A percentile compares a stretch with the other conserved stretches of the same genome.
phyloP scores from a whole-genome alignment of 1,284 basidiomycete genomes.

The Trichosporon inkin region DNA sequence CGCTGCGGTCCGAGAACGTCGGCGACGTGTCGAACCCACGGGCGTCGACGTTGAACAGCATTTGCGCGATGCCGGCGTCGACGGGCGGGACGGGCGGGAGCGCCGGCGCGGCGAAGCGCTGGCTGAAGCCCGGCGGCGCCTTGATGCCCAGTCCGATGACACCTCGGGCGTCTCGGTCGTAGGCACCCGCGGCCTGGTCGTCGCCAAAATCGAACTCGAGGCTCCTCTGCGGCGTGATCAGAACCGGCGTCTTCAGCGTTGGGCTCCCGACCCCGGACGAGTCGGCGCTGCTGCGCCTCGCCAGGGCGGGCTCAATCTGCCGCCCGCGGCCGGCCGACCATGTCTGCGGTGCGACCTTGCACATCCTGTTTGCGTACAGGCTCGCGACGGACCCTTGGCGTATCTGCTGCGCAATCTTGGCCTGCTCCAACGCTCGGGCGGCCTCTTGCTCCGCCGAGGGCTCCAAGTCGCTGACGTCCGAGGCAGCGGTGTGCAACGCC shows the following conservation, averaged over 20 bases:
- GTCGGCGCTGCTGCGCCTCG: not conserved
- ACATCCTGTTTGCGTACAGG: slow-evolving; percentile 1
- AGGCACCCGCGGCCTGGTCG: too few species aligned
- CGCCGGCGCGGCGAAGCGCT: not conserved
- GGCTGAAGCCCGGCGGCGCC: not conserved
- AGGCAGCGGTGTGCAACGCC: not conserved
- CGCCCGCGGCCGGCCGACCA: not conserved
- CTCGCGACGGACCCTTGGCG: not conserved
- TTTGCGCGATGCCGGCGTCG: not conserved
- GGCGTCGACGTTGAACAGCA: slow-evolving; percentile 3
- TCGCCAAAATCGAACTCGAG: slow-evolving; percentile 2
- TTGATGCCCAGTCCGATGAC: not conserved
- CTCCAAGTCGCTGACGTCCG: slow-evolving; percentile 3
- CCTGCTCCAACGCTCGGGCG: not conserved
- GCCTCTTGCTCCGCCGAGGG: not conserved
- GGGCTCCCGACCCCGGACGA: not conserved
- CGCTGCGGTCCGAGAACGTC: not conserved
- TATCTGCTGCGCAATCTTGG: not conserved
- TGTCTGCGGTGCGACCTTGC: slow-evolving; percentile 1
- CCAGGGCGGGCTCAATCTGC: too few species aligned
- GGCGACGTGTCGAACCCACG: not conserved
- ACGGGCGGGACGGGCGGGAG: not conserved
- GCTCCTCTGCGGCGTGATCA: slow-evolving; percentile 4
- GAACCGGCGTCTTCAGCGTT: slow-evolving; percentile 1
- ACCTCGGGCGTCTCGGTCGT: too few species aligned